Base-by-base conservation (phyloP, 257 asterid genomes). In the Solanum dulcamara region DNA sequence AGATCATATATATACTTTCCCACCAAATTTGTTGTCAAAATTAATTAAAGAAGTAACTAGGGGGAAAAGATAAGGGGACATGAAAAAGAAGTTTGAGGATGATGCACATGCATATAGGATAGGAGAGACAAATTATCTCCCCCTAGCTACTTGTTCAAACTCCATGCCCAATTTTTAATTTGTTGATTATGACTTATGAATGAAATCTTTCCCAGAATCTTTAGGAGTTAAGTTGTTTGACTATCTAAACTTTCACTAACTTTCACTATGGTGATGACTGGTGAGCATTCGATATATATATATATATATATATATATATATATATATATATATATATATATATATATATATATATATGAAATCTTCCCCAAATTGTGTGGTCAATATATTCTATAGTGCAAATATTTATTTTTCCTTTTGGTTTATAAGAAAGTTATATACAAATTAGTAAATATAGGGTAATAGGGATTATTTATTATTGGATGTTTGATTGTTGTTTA, bases 51-150 rank as follows among this genome's bases (percentile, higher is more conserved):
- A 80, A 70, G 79, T 35, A 35, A n/a, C 12, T 7, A 6, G 18
- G 84, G 53, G 80, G 60, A 28, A 51, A 71, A 57, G 85, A 62
- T 15, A 57, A 86, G 88, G 88, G 80, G 86, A 86, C 86, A 85
- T 83, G 92, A 90, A 86, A 86, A 80, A 75, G 88, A 90, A 86
- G 80, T 84, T 44, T 88, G 88, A 86, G 88, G 86, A n/a, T 68
- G 75, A 83, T 44, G 85, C 90, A 90, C 89, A 88, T 90, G 92
- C 92, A 81, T 79, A 81, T 84, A 35, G 15, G 77, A 74, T 70
- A 81, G 64, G 50, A 20, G 24, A 85, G 33, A 42, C 44, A 37
- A 17, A 46, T 77, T 48, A 28, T 48, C 42, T 15, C 57, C 35
- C 14, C 4, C 4, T n/a, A n/a, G n/a, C 26, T 42, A 38, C 20